A percentile compares a stretch with the other conserved stretches of the same genome.
phyloP scores from a whole-genome alignment of 2,329 filamentous ascomycete genomes.

The Fusarium sp. region DNA sequence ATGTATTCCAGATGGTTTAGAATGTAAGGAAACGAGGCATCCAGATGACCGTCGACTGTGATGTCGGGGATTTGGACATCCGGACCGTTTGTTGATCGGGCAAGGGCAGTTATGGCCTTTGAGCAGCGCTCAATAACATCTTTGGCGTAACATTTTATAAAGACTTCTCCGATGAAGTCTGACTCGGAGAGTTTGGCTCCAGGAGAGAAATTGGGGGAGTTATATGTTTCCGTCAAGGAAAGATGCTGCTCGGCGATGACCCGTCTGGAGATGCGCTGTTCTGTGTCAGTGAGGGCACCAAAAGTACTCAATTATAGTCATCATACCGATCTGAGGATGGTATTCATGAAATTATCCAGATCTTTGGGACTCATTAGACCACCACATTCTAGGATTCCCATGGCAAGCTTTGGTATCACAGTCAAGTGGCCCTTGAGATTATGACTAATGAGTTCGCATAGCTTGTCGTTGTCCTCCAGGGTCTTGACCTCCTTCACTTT shows the following conservation, averaged over 20 bases:
- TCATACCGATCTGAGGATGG: constrained; percentile 85
- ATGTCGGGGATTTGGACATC: constrained; percentile 82
- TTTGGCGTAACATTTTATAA: constrained; percentile 90
- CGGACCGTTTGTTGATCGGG: constrained; percentile 79
- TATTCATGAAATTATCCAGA: constrained; percentile 96
- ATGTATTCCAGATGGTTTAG: constrained; percentile 97
- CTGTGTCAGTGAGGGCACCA: not conserved
- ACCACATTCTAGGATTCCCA: constrained; percentile 92
- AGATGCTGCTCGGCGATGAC: constrained; percentile 99
- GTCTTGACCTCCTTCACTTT: constrained; percentile 86
- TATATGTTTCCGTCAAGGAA: constrained; percentile 92
- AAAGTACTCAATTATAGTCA: not conserved
- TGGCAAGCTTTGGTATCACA: constrained; percentile 93
- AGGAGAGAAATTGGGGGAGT: constrained; percentile 89
- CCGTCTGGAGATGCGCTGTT: constrained; percentile 88
- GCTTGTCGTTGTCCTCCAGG: constrained; percentile 88
- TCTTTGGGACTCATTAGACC: constrained; percentile 83
- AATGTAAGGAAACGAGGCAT: constrained; percentile 96
- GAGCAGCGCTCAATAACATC: constrained; percentile 90
- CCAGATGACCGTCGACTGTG: constrained; percentile 84
- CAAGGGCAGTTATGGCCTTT: constrained; percentile 79
- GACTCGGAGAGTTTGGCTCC: constrained; percentile 78
- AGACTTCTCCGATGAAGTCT: constrained; percentile 95
- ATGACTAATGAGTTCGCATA: constrained; percentile 83
- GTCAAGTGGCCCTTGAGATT: constrained; percentile 90